Evolutionary conservation across 805 yeast genomes (phyloP), one percentile per base, ranked within the genome.

Genomic region (Yamadazyma sp.): DNA sequence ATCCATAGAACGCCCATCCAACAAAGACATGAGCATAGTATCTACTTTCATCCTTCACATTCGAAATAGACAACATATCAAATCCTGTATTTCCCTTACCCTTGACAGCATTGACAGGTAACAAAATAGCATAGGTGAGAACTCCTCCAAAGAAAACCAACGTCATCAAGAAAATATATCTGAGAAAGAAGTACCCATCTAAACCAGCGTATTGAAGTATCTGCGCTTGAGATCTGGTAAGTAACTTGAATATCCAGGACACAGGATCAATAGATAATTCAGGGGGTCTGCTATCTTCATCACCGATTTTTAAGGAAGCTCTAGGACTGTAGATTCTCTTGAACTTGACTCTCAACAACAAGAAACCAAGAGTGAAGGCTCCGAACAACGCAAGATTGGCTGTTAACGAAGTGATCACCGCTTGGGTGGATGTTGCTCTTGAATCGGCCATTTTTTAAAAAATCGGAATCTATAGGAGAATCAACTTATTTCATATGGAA

Each of bases 161-260:
- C 9, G 76, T 65, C 45, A 87, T 65, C 24, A 84, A 52, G 34
- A 76, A 71, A 19, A 93, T 59, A 55, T 84, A 93, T 47, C 99
- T 72, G 44, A 89, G 63, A 59, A 90, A 91, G 55, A 93, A 82
- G 65, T 86, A 91, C 4, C 96, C 97, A 57, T 91, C 98, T n/a
- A 91, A 57, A 12, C 97, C 98, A 14, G 93, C 83, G 52, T 91
- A 95, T 47, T 82, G 80, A 42, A 91, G 77, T 38, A 90, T 71
- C 53, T 85, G 85, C 32, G 83, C 66, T 39, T 85, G 89, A 1
- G 87, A 77, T 53, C 84, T 81, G 32, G 73, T 62, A 34, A 85
- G 50, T 19, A 91, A 55, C 5, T 82, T 80, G 6, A 60, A 46
- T 8, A 89, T 40, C 98, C 97, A 90, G 21, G 73, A 66, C 55